Percentiles rank a stretch among this genome's conserved stretches.
Conservation (phyloP, 2,329 filamentous ascomycete genomes). For the Talaromyces atroroseus region DNA sequence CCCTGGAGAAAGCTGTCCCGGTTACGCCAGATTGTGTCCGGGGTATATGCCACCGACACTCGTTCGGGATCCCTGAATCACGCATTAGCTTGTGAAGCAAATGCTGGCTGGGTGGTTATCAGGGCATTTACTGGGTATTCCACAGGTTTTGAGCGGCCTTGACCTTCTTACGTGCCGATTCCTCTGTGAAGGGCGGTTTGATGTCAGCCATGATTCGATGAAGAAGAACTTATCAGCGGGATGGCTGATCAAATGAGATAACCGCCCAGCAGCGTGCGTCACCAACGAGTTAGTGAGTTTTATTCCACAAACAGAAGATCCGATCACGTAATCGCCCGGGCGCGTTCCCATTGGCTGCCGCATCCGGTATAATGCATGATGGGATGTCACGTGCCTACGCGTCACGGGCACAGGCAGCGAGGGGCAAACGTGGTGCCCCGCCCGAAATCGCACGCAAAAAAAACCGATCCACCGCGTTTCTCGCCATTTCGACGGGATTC, state of each 20-base stretch:
- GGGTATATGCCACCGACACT: conserved; percentile 68
- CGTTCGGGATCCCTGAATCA: conserved; percentile 55
- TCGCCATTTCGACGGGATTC: neutral
- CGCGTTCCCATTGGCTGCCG: neutral
- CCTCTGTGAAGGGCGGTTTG: conserved; percentile 67
- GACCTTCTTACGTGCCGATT: conserved; percentile 68
- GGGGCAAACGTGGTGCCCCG: neutral
- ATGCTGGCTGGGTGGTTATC: neutral
- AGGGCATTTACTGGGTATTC: conserved; percentile 61
- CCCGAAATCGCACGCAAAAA: neutral
- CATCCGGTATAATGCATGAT: neutral
- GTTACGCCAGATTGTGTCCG: conserved; percentile 76
- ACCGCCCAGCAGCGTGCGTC: too few relatives aligned
- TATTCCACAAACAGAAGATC: neutral
- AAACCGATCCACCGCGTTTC: neutral
- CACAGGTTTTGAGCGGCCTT: conserved; percentile 78
- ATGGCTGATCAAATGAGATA: too few relatives aligned
- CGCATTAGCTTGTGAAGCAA: conserved; percentile 17
- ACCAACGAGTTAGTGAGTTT: too few relatives aligned
- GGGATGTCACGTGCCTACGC: neutral
- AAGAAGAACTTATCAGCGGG: neutral
- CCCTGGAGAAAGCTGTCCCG: conserved; percentile 64
- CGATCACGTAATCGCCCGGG: neutral
- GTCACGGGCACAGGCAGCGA: neutral
- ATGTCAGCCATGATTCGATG: conserved; percentile 31